Evolutionary conservation across 179 eudicot genomes (phyloP).

Genomic region (Beta corolliflora): DNA sequence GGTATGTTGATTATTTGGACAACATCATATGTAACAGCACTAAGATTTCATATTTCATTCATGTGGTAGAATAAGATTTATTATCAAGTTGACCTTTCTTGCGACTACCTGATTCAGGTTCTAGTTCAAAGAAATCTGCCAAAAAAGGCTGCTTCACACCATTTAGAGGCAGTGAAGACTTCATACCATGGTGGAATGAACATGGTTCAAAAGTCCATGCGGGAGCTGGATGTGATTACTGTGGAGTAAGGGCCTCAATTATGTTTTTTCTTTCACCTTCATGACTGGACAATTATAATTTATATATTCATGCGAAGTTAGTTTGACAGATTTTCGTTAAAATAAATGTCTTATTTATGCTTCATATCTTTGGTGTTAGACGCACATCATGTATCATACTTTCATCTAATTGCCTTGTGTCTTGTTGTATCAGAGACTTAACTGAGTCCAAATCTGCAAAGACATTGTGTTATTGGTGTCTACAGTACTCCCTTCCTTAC

Average conservation of each 20-base stretch:
- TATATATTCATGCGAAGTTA: background rate
- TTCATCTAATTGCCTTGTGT: background rate
- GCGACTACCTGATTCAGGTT: constrained; percentile 28
- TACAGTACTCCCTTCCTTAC: background rate
- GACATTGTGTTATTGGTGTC: background rate
- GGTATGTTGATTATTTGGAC: background rate
- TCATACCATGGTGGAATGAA: constrained; percentile 36
- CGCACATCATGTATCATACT: background rate
- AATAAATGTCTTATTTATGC: background rate
- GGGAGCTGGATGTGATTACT: constrained; percentile 67
- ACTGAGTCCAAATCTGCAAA: background rate
- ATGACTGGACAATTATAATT: background rate
- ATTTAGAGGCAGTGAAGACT: constrained; percentile 26
- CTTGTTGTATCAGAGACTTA: background rate
- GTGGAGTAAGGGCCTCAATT: constrained; percentile 54
- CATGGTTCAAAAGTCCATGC: constrained; percentile 46
- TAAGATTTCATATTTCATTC: background rate
- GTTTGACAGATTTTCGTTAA: background rate
- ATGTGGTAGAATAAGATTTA: background rate
- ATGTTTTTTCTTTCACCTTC: background rate
- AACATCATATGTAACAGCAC: background rate
- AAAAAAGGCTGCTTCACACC: constrained; percentile 24
- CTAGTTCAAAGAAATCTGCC: constrained; percentile 39
- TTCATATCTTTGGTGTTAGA: background rate
- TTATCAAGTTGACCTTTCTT: background rate